A percentile compares a stretch with the other conserved stretches of the same genome.
phyloP scores from a whole-genome alignment of 2,329 filamentous ascomycete genomes.

The Fusarium illudens region DNA sequence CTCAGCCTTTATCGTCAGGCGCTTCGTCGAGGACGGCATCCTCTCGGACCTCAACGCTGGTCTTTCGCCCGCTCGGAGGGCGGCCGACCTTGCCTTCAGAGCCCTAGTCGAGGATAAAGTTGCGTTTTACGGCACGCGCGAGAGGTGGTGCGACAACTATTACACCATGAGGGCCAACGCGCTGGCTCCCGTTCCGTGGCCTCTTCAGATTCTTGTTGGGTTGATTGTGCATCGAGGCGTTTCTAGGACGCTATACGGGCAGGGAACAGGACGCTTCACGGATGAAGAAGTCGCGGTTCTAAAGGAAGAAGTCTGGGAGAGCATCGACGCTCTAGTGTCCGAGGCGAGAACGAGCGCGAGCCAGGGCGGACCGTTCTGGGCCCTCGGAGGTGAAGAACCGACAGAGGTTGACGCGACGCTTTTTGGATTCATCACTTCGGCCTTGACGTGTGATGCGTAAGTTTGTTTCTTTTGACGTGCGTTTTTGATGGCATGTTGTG shows the following conservation, averaged over 20 bases:
- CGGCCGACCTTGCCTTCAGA: conserved; percentile 60
- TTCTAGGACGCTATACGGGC: conserved; percentile 58
- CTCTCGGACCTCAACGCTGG: conserved; percentile 58
- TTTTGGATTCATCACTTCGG: conserved; percentile 66
- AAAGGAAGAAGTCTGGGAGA: conserved; percentile 62
- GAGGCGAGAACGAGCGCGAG: conserved; percentile 42
- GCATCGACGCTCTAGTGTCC: conserved; percentile 55
- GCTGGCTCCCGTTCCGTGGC: conserved; percentile 60
- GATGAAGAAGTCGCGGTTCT: conserved; percentile 58
- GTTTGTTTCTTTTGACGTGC: conserved; percentile 40
- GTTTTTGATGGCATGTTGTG: background rate
- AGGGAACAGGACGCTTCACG: conserved; percentile 63
- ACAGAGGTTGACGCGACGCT: conserved; percentile 66
- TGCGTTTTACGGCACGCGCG: conserved; percentile 63
- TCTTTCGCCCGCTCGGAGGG: conserved; percentile 50
- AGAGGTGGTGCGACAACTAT: conserved; percentile 69
- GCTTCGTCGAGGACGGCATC: conserved; percentile 50
- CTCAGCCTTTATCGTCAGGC: conserved; percentile 62
- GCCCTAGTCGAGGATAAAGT: conserved; percentile 68
- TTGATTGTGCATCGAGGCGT: conserved; percentile 56
- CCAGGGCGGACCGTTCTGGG: conserved; percentile 60
- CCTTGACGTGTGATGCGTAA: conserved; percentile 62
- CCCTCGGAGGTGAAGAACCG: conserved; percentile 60
- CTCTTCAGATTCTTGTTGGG: conserved; percentile 60
- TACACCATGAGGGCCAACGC: conserved; percentile 63